Conservation (phyloP, 306 rosid genomes). For the Parietaria judaica region DNA sequence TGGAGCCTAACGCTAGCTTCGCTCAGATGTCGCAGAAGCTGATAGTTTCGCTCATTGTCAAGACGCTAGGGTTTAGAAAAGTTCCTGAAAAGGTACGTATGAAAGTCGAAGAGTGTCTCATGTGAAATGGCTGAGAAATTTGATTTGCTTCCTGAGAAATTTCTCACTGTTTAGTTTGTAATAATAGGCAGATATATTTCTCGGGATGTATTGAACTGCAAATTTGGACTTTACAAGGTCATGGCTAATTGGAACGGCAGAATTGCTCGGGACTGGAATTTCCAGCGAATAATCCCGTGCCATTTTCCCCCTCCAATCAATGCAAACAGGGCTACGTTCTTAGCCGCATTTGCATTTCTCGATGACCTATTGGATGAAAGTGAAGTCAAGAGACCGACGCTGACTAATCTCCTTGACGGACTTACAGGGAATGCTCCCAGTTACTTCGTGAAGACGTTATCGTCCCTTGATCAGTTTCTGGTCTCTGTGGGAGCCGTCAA, state of each 20-base stretch:
- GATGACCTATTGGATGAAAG: conserved; percentile 72
- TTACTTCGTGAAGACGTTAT: conserved; percentile 83
- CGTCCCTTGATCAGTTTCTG: conserved; percentile 78
- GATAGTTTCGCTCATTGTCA: conserved; percentile 94
- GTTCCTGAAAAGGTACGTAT: conserved; percentile 80
- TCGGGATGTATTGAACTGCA: no score
- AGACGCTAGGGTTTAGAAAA: conserved; percentile 84
- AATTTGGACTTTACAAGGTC: no score
- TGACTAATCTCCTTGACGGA: conserved; percentile 60
- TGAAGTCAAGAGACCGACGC: conserved; percentile 42
- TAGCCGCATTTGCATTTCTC: conserved; percentile 72
- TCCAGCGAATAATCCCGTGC: conserved; percentile 84
- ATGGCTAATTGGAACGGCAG: conserved; percentile 54
- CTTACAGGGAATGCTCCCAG: conserved; percentile 87
- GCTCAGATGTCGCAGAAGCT: conserved; percentile 87
- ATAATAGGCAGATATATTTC: no score
- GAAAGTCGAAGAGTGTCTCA: neutral
- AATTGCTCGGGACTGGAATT: conserved; percentile 65
- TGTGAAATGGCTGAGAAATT: neutral
- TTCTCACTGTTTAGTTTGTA: no score
- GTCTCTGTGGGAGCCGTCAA: conserved; percentile 92
- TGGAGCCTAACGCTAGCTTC: conserved; percentile 83
- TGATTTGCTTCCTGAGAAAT: neutral
- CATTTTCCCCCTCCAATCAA: conserved; percentile 83
- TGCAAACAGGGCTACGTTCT: conserved; percentile 61